Evolutionary conservation across 176 grass and related monocot species (phyloP), one percentile per base, ranked within the genome.

Genomic region (Oryza meridionalis): DNA sequence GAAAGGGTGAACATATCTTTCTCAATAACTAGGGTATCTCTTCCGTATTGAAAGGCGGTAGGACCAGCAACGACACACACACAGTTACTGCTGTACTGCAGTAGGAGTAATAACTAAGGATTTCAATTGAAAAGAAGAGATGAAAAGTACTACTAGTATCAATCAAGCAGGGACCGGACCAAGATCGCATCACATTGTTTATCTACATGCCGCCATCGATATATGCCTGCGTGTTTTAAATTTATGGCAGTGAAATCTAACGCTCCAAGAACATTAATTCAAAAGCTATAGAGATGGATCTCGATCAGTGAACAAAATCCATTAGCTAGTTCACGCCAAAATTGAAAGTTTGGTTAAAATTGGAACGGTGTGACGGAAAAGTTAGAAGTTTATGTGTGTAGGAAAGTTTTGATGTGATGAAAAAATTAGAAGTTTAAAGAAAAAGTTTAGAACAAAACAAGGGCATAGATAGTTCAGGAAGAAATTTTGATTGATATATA

Each of bases 1-100:
- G 11, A 22, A 82, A 82, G 82, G 73, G 44, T 64, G 67, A 71
- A 24, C 45, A 62, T 58, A 88, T 86, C 81, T 77, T 73, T 81
- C 37, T 17, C 73, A 47, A 38, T 32, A 58, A 82, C 72, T 82
- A 77, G 66, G 12, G 73, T 55, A 72, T 85, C 78, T 37, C 78
- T 37, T 19, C 19, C 19, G 73, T 72, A 73, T 49, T 90, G 51
- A 86, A 78, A 29, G 10, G 6, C 4, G 22, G 61, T 24, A 62
- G 83, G 55, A 67, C 73, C 77, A 58, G 35, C 58, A 62, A 17
- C 29, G 29, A 31, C 29, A 31, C 44, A 66, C 44, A 66, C 35
- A 26, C 58, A 77, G 71, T 86, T 77, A 90, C 55, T 82, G 31
- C 31, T 11, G 19, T 9, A 31, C 43, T 70, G 43, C 76, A 75